A percentile compares a stretch with the other conserved stretches of the same genome.
Evolutionary conservation across 2,329 filamentous ascomycete species (phyloP).

Genomic region (Waltergamsia citrina): DNA sequence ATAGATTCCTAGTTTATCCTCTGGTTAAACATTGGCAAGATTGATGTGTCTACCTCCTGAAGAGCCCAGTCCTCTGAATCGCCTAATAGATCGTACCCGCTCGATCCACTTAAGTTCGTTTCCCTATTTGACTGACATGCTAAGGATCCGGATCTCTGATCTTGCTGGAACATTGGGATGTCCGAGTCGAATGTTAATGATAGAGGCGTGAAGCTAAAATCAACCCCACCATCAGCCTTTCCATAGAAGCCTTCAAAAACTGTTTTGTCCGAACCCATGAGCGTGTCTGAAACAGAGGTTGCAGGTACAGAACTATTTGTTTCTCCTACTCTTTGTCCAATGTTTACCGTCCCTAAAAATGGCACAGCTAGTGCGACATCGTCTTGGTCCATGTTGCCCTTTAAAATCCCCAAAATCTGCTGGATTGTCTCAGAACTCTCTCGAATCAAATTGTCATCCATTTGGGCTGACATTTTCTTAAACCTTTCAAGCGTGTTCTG

Average conservation of each 20-base stretch:
- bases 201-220: background rate
- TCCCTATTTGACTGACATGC: slow-evolving; percentile 5
- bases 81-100: background rate
- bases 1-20: slow-evolving; percentile 4
- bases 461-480: slow-evolving; percentile 23
- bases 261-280: background rate
- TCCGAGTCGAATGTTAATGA: background rate
- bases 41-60: slow-evolving; percentile 27
- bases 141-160: slow-evolving; percentile 4
- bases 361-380: slow-evolving; percentile 31
- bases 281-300: background rate
- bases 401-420: slow-evolving; percentile 31
- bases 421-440: slow-evolving; percentile 33
- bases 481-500: slow-evolving; percentile 25
- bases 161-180: slow-evolving; percentile 1
- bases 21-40: slow-evolving; percentile 22
- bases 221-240: background rate
- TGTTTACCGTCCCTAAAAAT: slow-evolving; percentile 36
- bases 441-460: slow-evolving; percentile 28
- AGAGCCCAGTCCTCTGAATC: slow-evolving; percentile 28
- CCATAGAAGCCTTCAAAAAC: background rate
- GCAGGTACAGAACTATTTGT: slow-evolving; percentile 2
- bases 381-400: slow-evolving; percentile 10
- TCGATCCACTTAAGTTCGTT: background rate
- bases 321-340: no score